Conservation (phyloP, 768 basidiomycete species). For the Lactifluus volemus region DNA sequence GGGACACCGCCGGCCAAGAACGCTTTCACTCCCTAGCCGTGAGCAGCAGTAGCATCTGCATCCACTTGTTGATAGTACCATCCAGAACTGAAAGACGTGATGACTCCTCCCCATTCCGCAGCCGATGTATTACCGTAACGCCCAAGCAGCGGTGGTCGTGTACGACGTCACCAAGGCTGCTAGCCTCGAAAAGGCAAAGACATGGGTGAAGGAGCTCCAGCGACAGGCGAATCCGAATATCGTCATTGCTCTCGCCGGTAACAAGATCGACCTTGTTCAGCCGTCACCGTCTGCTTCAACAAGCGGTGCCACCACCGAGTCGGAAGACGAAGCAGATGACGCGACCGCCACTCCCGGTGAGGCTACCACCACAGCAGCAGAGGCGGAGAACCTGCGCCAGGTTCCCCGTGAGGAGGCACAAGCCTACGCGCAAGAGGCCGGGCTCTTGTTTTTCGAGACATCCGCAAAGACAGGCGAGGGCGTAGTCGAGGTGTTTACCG, state of each 20-base stretch:
- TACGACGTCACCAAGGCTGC: slow-evolving; percentile 96
- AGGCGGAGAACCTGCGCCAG: slow-evolving; percentile 72
- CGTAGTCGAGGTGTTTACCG: slow-evolving; percentile 93
- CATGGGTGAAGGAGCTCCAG: slow-evolving; percentile 99
- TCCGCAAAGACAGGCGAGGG: slow-evolving; percentile 96
- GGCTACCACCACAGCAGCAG: slow-evolving; percentile 38
- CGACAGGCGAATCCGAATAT: slow-evolving; percentile 99
- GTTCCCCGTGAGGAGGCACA: slow-evolving; percentile 93
- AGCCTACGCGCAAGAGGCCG: slow-evolving; percentile 93
- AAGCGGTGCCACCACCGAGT: slow-evolving; percentile 45
- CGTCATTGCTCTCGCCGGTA: slow-evolving; percentile 95
- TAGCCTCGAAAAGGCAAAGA: slow-evolving; percentile 97
- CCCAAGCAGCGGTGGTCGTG: slow-evolving; percentile 95
- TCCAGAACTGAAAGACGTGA: not conserved
- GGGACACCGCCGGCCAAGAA: slow-evolving; percentile 95
- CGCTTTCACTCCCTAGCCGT: slow-evolving; percentile 96
- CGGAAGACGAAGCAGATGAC: slow-evolving; percentile 87
- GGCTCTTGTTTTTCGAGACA: slow-evolving; percentile 93
- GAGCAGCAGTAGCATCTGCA: slow-evolving; percentile 23
- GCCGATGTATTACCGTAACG: slow-evolving; percentile 99
- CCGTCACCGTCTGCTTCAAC: slow-evolving; percentile 43
- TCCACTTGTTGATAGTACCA: not conserved
- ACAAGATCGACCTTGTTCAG: slow-evolving; percentile 91
- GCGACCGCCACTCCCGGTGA: slow-evolving; percentile 85
- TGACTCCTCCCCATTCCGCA: slow-evolving; percentile 23